Evolutionary conservation across 2,329 filamentous ascomycete genomes (phyloP), one percentile per base, ranked within the genome.

Genomic region (Cucurbitaria berberidis): DNA sequence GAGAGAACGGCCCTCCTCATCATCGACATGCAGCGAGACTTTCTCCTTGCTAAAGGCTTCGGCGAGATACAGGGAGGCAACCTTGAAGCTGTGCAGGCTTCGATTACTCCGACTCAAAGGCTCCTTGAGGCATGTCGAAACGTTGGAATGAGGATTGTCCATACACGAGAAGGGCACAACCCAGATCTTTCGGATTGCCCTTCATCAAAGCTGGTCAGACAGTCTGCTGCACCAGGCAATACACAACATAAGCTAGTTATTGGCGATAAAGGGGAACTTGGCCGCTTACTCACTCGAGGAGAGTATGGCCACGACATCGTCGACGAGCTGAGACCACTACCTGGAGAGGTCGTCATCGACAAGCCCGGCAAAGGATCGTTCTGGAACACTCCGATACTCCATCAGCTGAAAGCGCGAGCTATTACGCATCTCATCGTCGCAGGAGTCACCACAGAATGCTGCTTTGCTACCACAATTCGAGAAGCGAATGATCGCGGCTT

Each of bases 401-500:
- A 83, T 51, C 74, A 77, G 19, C 70, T 87, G 41, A 76, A 84
- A 53, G 80, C 82, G 21, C 74, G 79, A 58, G 83, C 80, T 0
- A 81, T 86, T 49, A 86, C 83, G 2, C 83, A 86, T 67, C 68
- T 86, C 1, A 70, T 87, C 1, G 76, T 86, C 30, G 74, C 78
- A n/a, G 83, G 83, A 1, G 82, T 86, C 10, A 86, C 83, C 0
- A 85, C 82, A 1, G 83, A 86, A 67, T 83, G 82, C 59, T 85
- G 83, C 60, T 83, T 86, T 45, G 80, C 80, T 8, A 82, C 81
- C 0, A 84, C 82, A 0, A 74, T 83, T 2, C 74, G 83, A 32
- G 84, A 86, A 68, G 82, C 81, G 27, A 83, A 82, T 51, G 84
- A 86, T 61, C 78, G 84, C n/a, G 84, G 84, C 0, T 86, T 84